A percentile compares a stretch with the other conserved stretches of the same genome.
Conservation (phyloP, 768 basidiomycete species). For the Boletus patriciae region DNA sequence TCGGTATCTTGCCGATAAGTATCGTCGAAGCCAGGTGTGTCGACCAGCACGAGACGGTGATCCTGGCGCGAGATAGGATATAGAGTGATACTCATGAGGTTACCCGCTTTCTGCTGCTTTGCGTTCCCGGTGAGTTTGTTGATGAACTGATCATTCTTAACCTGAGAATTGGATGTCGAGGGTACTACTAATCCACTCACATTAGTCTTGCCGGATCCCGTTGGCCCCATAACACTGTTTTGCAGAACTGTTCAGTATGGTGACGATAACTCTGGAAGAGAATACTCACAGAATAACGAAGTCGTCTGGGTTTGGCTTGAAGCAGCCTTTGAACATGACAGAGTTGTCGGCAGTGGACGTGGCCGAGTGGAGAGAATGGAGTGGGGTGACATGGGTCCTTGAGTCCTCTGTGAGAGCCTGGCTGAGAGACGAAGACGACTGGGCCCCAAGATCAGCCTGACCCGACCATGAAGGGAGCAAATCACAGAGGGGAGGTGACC, state of each 20-base stretch:
- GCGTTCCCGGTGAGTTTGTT: conserved; percentile 7
- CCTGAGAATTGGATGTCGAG: not conserved
- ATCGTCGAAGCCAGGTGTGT: conserved; percentile 24
- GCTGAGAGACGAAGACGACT: too few relatives aligned
- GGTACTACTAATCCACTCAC: conserved; percentile 4
- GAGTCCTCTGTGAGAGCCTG: too few relatives aligned
- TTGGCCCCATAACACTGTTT: conserved; percentile 25
- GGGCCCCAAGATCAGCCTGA: too few relatives aligned
- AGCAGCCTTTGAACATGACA: not conserved
- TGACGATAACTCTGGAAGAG: not conserved
- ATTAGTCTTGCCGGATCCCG: conserved; percentile 26
- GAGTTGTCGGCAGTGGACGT: not conserved
- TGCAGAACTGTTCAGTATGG: not conserved
- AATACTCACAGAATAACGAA: conserved; percentile 15
- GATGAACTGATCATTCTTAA: conserved; percentile 10
- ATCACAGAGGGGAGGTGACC: too few relatives aligned
- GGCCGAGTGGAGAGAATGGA: not conserved
- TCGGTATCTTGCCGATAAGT: conserved; percentile 13
- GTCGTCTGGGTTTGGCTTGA: conserved; percentile 11
- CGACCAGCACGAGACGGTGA: conserved; percentile 13
- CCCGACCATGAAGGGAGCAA: too few relatives aligned
- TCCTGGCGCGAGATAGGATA: not conserved
- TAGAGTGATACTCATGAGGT: conserved; percentile 6
- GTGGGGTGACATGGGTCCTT: too few relatives aligned
- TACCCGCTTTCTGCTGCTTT: not conserved